phyloP scores from a whole-genome alignment of 345 rosid species.

The Rhizophora apiculata region DNA sequence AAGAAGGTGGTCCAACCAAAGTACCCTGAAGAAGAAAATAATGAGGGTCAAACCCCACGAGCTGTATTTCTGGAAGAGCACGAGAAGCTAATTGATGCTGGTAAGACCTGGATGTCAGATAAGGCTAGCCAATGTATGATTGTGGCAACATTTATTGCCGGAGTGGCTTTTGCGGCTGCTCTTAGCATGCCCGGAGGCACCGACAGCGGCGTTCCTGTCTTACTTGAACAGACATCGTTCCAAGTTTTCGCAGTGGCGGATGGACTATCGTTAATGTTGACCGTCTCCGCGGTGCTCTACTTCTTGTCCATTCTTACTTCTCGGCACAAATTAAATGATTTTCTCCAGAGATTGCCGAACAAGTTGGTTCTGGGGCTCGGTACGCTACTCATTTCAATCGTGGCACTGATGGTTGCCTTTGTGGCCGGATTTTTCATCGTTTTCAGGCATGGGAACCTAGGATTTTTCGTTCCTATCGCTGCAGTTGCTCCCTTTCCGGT shows the following conservation, averaged over 20 bases:
- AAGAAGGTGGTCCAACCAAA: conserved; percentile 4
- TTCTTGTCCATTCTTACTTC: conserved; percentile 22
- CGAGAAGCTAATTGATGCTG: background rate
- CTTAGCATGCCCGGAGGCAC: conserved; percentile 6
- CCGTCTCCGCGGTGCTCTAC: background rate
- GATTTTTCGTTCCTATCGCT: background rate
- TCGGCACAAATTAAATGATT: background rate
- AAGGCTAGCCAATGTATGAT: conserved; percentile 10
- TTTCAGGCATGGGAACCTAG: background rate
- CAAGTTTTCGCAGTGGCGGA: conserved; percentile 16
- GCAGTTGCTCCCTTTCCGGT: background rate
- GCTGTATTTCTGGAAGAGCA: conserved; percentile 4
- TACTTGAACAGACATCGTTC: conserved; percentile 1
- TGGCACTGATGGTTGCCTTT: conserved; percentile 20
- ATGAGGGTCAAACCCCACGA: background rate
- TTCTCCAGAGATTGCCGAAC: background rate
- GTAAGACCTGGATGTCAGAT: conserved; percentile 12
- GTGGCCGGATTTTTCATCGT: background rate
- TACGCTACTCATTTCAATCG: conserved; percentile 8
- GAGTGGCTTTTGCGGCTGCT: conserved; percentile 4
- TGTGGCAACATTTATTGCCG: conserved; percentile 18
- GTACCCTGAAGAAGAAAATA: background rate
- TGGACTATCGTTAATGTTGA: conserved; percentile 3
- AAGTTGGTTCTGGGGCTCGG: conserved; percentile 6
- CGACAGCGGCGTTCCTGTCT: background rate